These are phyloP conservation scores for Metschnikowia anglica DNA, from an alignment of 805 yeast species.

Conservation along the genomic window DNA sequence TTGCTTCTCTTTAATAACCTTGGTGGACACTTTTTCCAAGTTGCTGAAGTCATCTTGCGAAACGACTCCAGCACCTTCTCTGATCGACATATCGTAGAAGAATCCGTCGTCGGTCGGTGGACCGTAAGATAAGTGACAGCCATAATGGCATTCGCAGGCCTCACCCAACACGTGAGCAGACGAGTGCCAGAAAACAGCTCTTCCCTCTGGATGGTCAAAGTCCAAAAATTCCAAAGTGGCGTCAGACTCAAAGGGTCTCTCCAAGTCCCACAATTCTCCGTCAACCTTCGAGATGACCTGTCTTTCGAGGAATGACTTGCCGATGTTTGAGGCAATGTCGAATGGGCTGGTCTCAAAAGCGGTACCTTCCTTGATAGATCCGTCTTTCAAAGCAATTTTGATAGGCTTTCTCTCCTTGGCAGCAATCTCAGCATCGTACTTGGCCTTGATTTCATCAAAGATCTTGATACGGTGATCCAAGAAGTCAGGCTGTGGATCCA, in stretches of 20 bases:
- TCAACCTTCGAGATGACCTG: constrained; percentile 89
- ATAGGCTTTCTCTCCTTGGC: constrained; percentile 58
- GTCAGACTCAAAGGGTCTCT: constrained; percentile 83
- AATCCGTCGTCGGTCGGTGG: constrained; percentile 98
- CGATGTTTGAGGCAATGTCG: constrained; percentile 78
- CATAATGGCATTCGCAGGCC: constrained; percentile 94
- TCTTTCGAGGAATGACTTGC: constrained; percentile 84
- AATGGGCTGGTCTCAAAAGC: constrained; percentile 91
- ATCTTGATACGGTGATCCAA: constrained; percentile 74
- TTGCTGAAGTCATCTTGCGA: constrained; percentile 79
- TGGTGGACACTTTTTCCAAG: constrained; percentile 82
- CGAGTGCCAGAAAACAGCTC: constrained; percentile 97
- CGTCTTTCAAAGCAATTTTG: constrained; percentile 83
- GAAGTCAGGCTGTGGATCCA: constrained; percentile 82
- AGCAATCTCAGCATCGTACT: constrained; percentile 72
- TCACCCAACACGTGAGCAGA: constrained; percentile 98
- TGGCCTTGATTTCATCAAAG: constrained; percentile 76
- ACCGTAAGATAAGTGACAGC: constrained; percentile 84
- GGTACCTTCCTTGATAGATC: constrained; percentile 70
- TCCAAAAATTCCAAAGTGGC: constrained; percentile 77
- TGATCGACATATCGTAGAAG: constrained; percentile 92
- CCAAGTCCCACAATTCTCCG: constrained; percentile 89
- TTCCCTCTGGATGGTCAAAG: constrained; percentile 92
- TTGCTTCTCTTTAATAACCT: constrained; percentile 92
- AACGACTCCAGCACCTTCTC: constrained; percentile 65